A percentile compares a stretch with the other conserved stretches of the same genome.
These are phyloP conservation scores for Ambrosiella cleistominuta DNA, from an alignment of 2,329 filamentous ascomycete species.

Conservation along the genomic window DNA sequence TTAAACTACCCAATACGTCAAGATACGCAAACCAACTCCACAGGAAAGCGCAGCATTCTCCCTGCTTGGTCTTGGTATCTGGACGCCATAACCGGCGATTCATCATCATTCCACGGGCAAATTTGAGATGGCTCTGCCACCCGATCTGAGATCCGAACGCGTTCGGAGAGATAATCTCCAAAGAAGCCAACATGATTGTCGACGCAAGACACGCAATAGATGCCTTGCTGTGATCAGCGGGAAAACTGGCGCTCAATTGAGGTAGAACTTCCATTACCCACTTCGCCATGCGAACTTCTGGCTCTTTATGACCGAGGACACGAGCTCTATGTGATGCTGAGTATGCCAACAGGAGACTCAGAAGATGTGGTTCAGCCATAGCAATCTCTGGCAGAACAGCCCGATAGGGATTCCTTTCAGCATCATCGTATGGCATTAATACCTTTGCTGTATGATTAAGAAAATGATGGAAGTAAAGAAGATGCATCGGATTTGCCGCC, in stretches of 20 bases:
- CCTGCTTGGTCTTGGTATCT: conserved; percentile 19
- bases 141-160: conserved; percentile 65
- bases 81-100: conserved; percentile 19
- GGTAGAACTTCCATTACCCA: conserved; percentile 67
- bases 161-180: conserved; percentile 69
- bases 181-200: conserved; percentile 67
- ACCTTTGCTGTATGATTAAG: conserved; percentile 60
- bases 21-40: conserved; percentile 73
- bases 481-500: conserved; percentile 59
- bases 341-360: conserved; percentile 64
- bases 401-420: conserved; percentile 34
- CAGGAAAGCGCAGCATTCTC: conserved; percentile 47
- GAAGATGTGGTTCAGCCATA: conserved; percentile 48
- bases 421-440: conserved; percentile 33
- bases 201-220: conserved; percentile 47
- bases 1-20: conserved; percentile 59
- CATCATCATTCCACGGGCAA: conserved; percentile 59
- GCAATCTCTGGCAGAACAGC: conserved; percentile 42
- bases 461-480: conserved; percentile 40
- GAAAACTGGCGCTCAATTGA: conserved; percentile 20
- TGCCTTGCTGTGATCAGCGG: background rate
- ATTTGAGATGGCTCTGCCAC: conserved; percentile 63
- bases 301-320: conserved; percentile 55
- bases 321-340: conserved; percentile 65
- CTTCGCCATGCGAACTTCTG: conserved; percentile 56